Evolutionary conservation across 805 yeast genomes (phyloP).

Genomic region (Nakazawaea sp.): DNA sequence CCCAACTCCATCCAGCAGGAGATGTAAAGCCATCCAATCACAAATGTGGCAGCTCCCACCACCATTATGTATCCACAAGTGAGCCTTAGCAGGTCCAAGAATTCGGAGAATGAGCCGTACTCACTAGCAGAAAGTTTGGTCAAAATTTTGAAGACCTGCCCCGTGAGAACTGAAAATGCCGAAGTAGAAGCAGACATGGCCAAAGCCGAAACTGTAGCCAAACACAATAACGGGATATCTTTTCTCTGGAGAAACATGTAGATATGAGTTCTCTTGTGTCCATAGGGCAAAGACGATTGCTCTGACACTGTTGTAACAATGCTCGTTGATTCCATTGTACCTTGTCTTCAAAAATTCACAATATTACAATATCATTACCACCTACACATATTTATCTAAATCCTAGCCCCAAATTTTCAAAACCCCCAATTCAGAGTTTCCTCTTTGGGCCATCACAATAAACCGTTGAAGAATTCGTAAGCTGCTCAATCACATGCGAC

Average conservation of each 20-base stretch:
- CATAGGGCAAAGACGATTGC: too few relatives aligned
- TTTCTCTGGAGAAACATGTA: slow-evolving; percentile 17
- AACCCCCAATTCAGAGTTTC: slow-evolving; percentile 1
- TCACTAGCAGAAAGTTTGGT: slow-evolving; percentile 25
- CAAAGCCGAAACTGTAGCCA: slow-evolving; percentile 25
- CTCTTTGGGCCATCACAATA: slow-evolving; percentile 5
- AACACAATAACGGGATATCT: slow-evolving; percentile 18
- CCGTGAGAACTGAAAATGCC: slow-evolving; percentile 56
- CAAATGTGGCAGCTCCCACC: slow-evolving; percentile 38
- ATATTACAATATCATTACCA: too few relatives aligned
- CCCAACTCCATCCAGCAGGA: slow-evolving; percentile 64
- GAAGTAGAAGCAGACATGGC: slow-evolving; percentile 55
- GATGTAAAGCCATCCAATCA: slow-evolving; percentile 47
- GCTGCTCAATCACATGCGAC: too few relatives aligned
- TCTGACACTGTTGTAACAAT: too few relatives aligned
- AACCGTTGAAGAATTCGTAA: not conserved
- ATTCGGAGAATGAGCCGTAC: slow-evolving; percentile 22
- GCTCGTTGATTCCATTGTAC: not conserved
- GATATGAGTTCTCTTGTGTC: too few relatives aligned
- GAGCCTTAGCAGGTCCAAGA: slow-evolving; percentile 29
- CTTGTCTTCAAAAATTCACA: too few relatives aligned
- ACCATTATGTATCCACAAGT: slow-evolving; percentile 28
- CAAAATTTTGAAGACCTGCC: slow-evolving; percentile 49
- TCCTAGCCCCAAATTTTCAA: too few relatives aligned
- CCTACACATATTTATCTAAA: too few relatives aligned